These are phyloP conservation scores for Amanita molliuscula DNA, from an alignment of 768 basidiomycete genomes.

Conservation along the genomic window DNA sequence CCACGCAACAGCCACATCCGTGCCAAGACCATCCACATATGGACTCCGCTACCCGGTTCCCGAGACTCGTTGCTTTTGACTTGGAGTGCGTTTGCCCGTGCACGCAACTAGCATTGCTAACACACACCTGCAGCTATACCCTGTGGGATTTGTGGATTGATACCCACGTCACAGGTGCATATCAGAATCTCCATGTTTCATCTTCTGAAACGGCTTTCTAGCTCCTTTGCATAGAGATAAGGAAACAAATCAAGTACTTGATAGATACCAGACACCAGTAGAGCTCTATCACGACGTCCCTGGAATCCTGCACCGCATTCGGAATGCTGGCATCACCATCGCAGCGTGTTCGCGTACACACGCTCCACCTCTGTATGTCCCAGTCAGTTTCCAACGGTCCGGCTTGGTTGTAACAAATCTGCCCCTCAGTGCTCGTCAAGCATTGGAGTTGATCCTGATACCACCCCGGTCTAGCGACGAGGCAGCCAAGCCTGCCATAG, in stretches of 20 bases:
- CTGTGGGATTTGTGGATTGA: conserved; percentile 88
- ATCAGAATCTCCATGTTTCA: background rate
- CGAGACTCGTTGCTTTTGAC: conserved; percentile 70
- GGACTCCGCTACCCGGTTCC: conserved; percentile 15
- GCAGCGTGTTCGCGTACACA: conserved; percentile 70
- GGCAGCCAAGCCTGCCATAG: conserved; percentile 34
- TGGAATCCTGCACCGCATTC: conserved; percentile 52
- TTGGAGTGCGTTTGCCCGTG: conserved; percentile 43
- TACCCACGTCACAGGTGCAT: conserved; percentile 49
- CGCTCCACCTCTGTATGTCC: conserved; percentile 56
- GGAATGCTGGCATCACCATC: conserved; percentile 34
- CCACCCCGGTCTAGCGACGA: conserved; percentile 26
- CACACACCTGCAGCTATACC: conserved; percentile 49
- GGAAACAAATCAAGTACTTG: conserved; percentile 38
- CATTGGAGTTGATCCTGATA: conserved; percentile 53
- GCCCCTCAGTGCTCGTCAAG: conserved; percentile 57
- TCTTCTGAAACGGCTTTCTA: conserved; percentile 10
- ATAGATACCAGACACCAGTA: conserved; percentile 46
- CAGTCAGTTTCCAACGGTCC: background rate
- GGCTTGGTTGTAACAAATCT: background rate
- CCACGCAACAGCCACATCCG: background rate
- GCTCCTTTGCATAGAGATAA: conserved; percentile 44
- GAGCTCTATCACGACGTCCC: conserved; percentile 74
- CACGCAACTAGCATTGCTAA: background rate
- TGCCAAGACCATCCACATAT: background rate